Conservation (phyloP, 805 yeast species). For the Saturnispora diversa region DNA sequence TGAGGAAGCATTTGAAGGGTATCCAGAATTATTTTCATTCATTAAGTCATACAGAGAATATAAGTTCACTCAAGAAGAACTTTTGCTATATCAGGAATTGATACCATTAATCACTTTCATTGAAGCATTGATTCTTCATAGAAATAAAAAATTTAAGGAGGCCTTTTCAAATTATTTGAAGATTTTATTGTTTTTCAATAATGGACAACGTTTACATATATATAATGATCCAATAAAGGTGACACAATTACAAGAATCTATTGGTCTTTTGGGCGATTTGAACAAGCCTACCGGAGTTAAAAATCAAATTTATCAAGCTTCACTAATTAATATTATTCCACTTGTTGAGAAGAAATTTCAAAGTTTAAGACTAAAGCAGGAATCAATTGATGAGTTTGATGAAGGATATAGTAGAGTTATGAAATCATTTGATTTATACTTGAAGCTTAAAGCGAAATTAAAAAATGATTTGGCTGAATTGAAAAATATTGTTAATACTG, state of each 20-base stretch:
- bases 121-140: too few species aligned
- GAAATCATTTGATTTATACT: neutral
- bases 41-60: too few species aligned
- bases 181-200: slow-evolving; percentile 9
- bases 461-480: neutral
- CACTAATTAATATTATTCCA: slow-evolving; percentile 22
- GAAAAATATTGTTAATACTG: neutral
- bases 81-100: too few species aligned
- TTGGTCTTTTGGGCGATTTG: neutral
- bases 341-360: slow-evolving; percentile 18
- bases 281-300: slow-evolving; percentile 10
- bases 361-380: slow-evolving; percentile 18
- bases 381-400: slow-evolving; percentile 14
- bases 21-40: too few species aligned
- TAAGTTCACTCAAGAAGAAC: too few species aligned
- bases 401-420: neutral
- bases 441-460: neutral
- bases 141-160: too few species aligned
- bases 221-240: neutral
- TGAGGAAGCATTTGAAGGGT: slow-evolving; percentile 2
- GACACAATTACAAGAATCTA: neutral
- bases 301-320: slow-evolving; percentile 21
- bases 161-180: too few species aligned
- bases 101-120: too few species aligned
- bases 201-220: neutral